Base-by-base conservation (phyloP, 2,329 filamentous ascomycete genomes). In the Fusarium concolor region DNA sequence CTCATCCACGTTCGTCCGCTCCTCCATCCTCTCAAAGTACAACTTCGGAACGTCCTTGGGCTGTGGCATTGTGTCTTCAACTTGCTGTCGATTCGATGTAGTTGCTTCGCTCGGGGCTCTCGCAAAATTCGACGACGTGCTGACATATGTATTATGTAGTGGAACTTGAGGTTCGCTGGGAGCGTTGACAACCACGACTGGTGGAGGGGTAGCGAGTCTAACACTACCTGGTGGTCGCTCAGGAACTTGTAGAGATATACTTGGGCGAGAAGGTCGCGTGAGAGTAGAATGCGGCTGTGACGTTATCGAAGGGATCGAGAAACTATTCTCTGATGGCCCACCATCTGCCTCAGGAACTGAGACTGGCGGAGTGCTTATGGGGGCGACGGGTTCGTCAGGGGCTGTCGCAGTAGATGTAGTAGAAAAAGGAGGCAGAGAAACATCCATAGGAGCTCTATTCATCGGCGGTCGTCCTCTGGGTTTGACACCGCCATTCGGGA, bases 401-500 rank as follows among this genome's bases (percentile, higher is more conserved):
- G 56, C 58, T 37, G 56, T 41, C 18, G 52, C 52, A 29, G 67
- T 58, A 18, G 58, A 56, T 29, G 15, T 57, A 31, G 46, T 33
- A 28, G 71, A 45, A 29, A 67, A 68, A 2, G 60, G 51, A 37
- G 68, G 59, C n/a, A 64, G 28, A 14, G 69, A 47, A 12, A 88
- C 88, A 66, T 92, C 89, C 15, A 87, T 84, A 1, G 85, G 84
- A 62, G 72, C 76, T 61, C 71, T 81, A 71, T 90, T 92, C 56
- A 89, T 91, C 1, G 93, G 92, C 41, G 94, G 94, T 61, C 94
- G 85, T 9, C 94, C 94, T 68, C 94, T 85, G 15, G 91, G 84
- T 76, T 94, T 96, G 3, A 90, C 90, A 5, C 85, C 87, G 2
- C 87, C 81, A 14, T 88, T 83, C 38, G 85, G 83, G 17, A 87